Percentiles rank a stretch among this genome's conserved stretches.
These are phyloP conservation scores for Lepidium sativum DNA, from an alignment of 345 rosid genomes.

Conservation along the genomic window DNA sequence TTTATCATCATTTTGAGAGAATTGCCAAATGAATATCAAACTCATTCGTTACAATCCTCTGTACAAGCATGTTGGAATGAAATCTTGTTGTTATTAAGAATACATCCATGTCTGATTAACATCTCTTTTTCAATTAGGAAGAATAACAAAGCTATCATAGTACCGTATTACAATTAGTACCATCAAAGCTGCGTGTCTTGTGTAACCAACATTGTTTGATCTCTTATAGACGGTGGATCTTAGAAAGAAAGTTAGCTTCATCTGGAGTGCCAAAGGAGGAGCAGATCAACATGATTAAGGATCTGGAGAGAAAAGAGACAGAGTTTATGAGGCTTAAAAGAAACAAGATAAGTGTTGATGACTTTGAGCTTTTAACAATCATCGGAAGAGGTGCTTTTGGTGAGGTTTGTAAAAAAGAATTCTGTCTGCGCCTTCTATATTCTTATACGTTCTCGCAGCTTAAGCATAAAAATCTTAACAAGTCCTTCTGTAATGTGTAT, in stretches of 20 bases:
- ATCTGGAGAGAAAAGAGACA: conserved; percentile 90
- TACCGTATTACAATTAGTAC: background rate
- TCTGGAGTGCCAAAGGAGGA: conserved; percentile 90
- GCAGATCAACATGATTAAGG: conserved; percentile 79
- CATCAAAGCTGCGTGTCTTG: background rate
- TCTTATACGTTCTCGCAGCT: background rate
- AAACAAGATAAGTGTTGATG: conserved; percentile 84
- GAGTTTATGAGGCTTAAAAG: conserved; percentile 94
- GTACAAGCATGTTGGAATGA: background rate
- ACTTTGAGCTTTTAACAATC: conserved; percentile 87
- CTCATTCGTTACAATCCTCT: background rate
- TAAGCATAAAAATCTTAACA: background rate
- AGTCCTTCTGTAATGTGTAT: background rate
- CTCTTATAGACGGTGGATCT: conserved; percentile 74
- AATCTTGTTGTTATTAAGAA: background rate
- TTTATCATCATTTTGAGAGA: background rate
- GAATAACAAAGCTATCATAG: background rate
- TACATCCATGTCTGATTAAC: background rate
- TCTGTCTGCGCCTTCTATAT: background rate
- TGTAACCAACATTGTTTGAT: conserved; percentile 16
- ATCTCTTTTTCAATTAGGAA: background rate
- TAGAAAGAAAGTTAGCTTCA: conserved; percentile 81
- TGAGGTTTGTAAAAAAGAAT: conserved; percentile 50
- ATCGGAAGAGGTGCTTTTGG: conserved; percentile 82
- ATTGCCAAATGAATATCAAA: background rate